A percentile compares a stretch with the other conserved stretches of the same genome.
Conservation (phyloP, 1,284 basidiomycete genomes). For the Phylloboletellus chloephorus region DNA sequence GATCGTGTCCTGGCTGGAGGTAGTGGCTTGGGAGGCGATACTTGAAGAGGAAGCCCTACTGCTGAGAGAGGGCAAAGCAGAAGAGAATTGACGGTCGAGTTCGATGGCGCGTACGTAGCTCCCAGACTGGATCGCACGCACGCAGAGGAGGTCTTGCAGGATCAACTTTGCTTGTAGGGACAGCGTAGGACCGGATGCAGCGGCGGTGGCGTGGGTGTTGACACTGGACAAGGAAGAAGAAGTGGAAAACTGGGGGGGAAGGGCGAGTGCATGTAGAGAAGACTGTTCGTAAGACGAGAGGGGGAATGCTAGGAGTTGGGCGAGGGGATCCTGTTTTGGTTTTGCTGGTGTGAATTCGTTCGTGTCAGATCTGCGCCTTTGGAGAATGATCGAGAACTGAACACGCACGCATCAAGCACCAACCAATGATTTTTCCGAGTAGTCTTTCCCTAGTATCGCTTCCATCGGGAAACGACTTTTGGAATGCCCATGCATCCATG, state of each 20-base stretch:
- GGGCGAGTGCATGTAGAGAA: conserved; percentile 51
- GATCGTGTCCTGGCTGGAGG: conserved; percentile 26
- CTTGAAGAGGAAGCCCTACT: conserved; percentile 21
- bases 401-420: conserved; percentile 63
- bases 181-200: conserved; percentile 25
- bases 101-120: conserved; percentile 69
- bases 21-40: conserved; percentile 5
- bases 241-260: conserved; percentile 41
- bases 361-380: not conserved
- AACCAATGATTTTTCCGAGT: conserved; percentile 56
- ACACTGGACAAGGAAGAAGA: conserved; percentile 11
- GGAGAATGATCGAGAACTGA: not conserved
- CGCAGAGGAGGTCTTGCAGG: conserved; percentile 77
- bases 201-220: not conserved
- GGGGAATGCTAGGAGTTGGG: conserved; percentile 57
- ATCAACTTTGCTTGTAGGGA: conserved; percentile 44
- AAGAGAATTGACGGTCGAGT: conserved; percentile 62
- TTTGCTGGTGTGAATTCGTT: conserved; percentile 39
- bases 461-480: conserved; percentile 58
- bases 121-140: conserved; percentile 73
- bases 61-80: conserved; percentile 6
- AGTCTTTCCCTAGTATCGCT: conserved; percentile 48
- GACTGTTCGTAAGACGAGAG: conserved; percentile 59
- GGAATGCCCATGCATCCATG: conserved; percentile 67
- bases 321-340: conserved; percentile 51